phyloP scores from a whole-genome alignment of 495 filamentous ascomycete genomes.

The Elaphomyces granulatus region DNA sequence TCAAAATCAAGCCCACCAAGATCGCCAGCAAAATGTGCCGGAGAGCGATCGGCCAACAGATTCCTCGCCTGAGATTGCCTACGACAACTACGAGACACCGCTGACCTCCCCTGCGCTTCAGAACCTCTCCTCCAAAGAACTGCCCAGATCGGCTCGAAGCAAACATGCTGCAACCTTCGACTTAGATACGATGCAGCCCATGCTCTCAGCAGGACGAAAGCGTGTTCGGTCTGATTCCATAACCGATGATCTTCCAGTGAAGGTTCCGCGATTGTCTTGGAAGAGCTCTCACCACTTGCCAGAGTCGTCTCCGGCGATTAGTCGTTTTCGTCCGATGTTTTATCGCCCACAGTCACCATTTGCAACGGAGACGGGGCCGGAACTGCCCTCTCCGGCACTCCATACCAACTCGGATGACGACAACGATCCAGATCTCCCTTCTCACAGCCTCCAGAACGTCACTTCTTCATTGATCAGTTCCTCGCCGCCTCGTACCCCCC shows the following conservation, averaged over 20 bases:
- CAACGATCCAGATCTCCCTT: slow-evolving; percentile 52
- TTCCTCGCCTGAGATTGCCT: slow-evolving; percentile 54
- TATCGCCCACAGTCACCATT: slow-evolving; percentile 57
- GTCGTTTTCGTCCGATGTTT: slow-evolving; percentile 15
- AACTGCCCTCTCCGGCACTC: slow-evolving; percentile 45
- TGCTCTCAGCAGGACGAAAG: slow-evolving; percentile 40
- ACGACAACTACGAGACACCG: slow-evolving; percentile 32
- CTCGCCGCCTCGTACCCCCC: slow-evolving; percentile 71
- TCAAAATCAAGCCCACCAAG: slow-evolving; percentile 59
- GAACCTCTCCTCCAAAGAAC: slow-evolving; percentile 30
- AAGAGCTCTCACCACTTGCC: slow-evolving; percentile 57
- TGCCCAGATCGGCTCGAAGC: slow-evolving; percentile 31
- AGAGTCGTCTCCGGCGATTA: slow-evolving; percentile 62
- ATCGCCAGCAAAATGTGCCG: slow-evolving; percentile 32
- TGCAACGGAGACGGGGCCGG: slow-evolving; percentile 53
- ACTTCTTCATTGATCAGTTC: slow-evolving; percentile 42
- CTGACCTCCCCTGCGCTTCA: slow-evolving; percentile 28
- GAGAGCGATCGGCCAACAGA: slow-evolving; percentile 45
- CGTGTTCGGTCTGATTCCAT: slow-evolving; percentile 56
- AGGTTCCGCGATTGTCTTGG: slow-evolving; percentile 48
- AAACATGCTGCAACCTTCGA: slow-evolving; percentile 36
- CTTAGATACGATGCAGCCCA: slow-evolving; percentile 30
- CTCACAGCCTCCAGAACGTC: slow-evolving; percentile 54
- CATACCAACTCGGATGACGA: slow-evolving; percentile 60
- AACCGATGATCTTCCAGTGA: slow-evolving; percentile 36